A percentile compares a stretch with the other conserved stretches of the same genome.
Evolutionary conservation across 805 yeast species (phyloP).

Genomic region (Starmerella kuoi): DNA sequence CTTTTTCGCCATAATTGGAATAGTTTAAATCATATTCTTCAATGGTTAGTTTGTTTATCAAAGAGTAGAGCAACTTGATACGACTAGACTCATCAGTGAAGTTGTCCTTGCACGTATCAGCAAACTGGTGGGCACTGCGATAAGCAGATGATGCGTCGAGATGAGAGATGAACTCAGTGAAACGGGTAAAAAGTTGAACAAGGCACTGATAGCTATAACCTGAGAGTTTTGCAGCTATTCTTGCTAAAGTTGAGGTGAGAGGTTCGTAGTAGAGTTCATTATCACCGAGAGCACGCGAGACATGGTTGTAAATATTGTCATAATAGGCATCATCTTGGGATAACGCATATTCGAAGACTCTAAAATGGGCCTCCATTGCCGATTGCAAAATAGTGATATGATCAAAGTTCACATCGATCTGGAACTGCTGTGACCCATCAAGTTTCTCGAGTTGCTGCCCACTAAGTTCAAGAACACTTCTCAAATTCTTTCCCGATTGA

Average conservation of each 20-base stretch:
- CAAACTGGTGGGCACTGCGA: conserved; percentile 45
- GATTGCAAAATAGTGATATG: conserved; percentile 34
- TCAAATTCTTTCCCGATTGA: conserved; percentile 5
- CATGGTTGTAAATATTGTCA: conserved; percentile 35
- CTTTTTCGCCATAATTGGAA: conserved; percentile 28
- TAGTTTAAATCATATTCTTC: conserved; percentile 28
- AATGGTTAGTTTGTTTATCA: conserved; percentile 58
- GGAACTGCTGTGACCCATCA: conserved; percentile 10
- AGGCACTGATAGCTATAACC: conserved; percentile 9
- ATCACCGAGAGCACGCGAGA: conserved; percentile 28
- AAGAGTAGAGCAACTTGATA: conserved; percentile 61
- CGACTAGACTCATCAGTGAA: conserved; percentile 12
- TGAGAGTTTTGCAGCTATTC: conserved; percentile 12
- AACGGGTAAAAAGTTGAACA: conserved; percentile 21
- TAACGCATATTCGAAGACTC: conserved; percentile 49
- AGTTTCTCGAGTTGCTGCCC: conserved; percentile 6
- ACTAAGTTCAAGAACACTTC: conserved; percentile 5
- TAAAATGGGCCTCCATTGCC: conserved; percentile 33
- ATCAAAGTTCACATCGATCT: conserved; percentile 21
- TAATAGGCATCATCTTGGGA: conserved; percentile 36
- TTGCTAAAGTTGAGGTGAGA: conserved; percentile 5
- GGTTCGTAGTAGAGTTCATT: not conserved
- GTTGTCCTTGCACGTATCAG: conserved; percentile 51
- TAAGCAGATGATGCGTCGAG: conserved; percentile 39
- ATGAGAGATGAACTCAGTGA: conserved; percentile 35